Evolutionary conservation across 2,329 filamentous ascomycete genomes (phyloP).

Genomic region (Talaromyces funiculosus): DNA sequence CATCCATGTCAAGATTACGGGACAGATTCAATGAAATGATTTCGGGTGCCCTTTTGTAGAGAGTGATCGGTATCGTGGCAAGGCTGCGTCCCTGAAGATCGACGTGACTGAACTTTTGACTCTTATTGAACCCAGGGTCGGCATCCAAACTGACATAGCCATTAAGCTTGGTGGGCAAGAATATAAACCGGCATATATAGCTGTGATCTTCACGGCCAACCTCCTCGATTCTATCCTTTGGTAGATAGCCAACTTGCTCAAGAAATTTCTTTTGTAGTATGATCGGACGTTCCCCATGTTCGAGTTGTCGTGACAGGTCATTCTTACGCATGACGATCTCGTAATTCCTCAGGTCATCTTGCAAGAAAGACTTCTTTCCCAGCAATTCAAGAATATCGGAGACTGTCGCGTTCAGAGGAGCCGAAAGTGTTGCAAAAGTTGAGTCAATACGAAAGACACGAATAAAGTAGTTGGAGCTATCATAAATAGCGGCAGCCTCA

Average conservation of each 20-base stretch:
- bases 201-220: constrained; percentile 95
- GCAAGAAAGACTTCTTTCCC: constrained; percentile 87
- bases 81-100: constrained; percentile 86
- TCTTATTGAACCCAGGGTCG: constrained; percentile 73
- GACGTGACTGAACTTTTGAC: constrained; percentile 89
- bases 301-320: constrained; percentile 76
- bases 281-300: constrained; percentile 72
- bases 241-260: constrained; percentile 85
- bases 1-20: constrained; percentile 81
- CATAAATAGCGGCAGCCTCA: constrained; percentile 65
- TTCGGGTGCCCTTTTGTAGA: constrained; percentile 86
- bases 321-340: constrained; percentile 94
- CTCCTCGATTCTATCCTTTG: constrained; percentile 82
- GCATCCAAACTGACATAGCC: constrained; percentile 66
- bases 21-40: constrained; percentile 95
- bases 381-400: constrained; percentile 83
- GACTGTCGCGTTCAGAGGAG: constrained; percentile 76
- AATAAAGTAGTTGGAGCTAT: constrained; percentile 76
- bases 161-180: constrained; percentile 81
- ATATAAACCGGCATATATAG: constrained; percentile 93
- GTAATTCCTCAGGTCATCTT: constrained; percentile 87
- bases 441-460: constrained; percentile 91
- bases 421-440: constrained; percentile 88
- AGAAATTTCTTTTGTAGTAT: constrained; percentile 87
- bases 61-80: constrained; percentile 86